Percentiles rank a stretch among this genome's conserved stretches.
Evolutionary conservation across 2,329 filamentous ascomycete genomes (phyloP).

Genomic region (Claviceps quebecensis): DNA sequence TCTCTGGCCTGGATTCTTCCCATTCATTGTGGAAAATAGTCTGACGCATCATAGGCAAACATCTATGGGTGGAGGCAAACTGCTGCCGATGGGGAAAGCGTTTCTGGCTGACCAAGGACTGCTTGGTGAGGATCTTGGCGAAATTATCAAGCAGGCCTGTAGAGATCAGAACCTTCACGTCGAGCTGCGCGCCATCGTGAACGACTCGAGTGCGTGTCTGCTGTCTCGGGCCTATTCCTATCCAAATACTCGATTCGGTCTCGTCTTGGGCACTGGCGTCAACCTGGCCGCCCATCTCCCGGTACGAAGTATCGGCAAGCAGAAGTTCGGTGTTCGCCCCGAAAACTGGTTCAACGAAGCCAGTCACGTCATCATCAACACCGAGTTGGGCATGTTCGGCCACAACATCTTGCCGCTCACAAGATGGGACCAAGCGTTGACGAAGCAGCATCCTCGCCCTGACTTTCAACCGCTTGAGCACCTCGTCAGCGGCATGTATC

Average conservation of each 20-base stretch:
- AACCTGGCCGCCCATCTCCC: constrained; percentile 54
- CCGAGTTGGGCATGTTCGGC: constrained; percentile 54
- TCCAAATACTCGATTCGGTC: constrained; percentile 43
- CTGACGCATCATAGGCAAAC: constrained; percentile 39
- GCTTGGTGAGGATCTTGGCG: constrained; percentile 44
- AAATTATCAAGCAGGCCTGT: constrained; percentile 43
- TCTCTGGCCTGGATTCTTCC: neutral
- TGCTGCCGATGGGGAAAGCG: constrained; percentile 52
- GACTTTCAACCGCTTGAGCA: constrained; percentile 50
- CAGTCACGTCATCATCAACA: constrained; percentile 52
- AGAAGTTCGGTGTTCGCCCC: constrained; percentile 44
- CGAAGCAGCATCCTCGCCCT: constrained; percentile 37
- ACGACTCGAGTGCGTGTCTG: constrained; percentile 53
- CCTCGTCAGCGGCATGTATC: constrained; percentile 50
- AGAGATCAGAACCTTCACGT: constrained; percentile 35
- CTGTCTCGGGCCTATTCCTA: constrained; percentile 49
- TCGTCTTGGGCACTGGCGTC: constrained; percentile 54
- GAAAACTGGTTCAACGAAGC: constrained; percentile 42
- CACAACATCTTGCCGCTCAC: constrained; percentile 43
- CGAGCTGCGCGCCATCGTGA: constrained; percentile 46
- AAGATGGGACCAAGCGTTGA: constrained; percentile 43
- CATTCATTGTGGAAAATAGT: neutral
- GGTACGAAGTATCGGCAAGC: constrained; percentile 36
- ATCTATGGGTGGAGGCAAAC: constrained; percentile 42
- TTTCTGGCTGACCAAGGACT: constrained; percentile 46